A percentile compares a stretch with the other conserved stretches of the same genome.
These are phyloP conservation scores for Aspergillus niger DNA, from an alignment of 2,329 filamentous ascomycete genomes.

Conservation along the genomic window DNA sequence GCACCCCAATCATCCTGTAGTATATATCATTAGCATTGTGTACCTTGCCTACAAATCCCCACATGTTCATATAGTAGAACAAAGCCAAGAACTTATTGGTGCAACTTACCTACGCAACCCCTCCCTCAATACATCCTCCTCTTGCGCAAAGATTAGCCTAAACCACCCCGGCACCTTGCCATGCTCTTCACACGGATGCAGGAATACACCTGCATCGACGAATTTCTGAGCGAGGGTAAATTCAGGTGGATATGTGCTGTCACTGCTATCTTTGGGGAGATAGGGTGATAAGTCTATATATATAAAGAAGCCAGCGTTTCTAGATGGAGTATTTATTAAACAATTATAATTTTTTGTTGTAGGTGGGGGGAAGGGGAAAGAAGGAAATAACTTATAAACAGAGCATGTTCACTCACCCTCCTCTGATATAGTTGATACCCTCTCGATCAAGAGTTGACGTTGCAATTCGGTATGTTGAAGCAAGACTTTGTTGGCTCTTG, in stretches of 20 bases:
- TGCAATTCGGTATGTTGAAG: constrained; percentile 31
- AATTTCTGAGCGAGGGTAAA: constrained; percentile 50
- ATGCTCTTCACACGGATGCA: constrained; percentile 52
- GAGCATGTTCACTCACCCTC: constrained; percentile 25
- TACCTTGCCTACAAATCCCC: background rate
- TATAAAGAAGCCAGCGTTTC: constrained; percentile 51
- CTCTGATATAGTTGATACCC: constrained; percentile 42
- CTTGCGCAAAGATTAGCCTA: constrained; percentile 53
- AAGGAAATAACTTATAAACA: too few species aligned
- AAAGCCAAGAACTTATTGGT: background rate
- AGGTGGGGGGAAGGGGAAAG: too few species aligned
- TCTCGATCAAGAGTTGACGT: constrained; percentile 36
- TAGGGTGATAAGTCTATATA: constrained; percentile 49
- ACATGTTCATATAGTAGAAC: too few species aligned
- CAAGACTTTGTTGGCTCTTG: constrained; percentile 27
- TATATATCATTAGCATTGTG: background rate
- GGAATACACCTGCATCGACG: constrained; percentile 51
- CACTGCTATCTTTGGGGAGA: constrained; percentile 26
- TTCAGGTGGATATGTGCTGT: constrained; percentile 37
- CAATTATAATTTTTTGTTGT: too few species aligned
- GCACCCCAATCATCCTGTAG: background rate
- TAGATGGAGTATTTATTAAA: constrained; percentile 3
- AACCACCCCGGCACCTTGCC: constrained; percentile 55
- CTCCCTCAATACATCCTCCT: constrained; percentile 37
- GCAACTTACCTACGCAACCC: constrained; percentile 34